phyloP scores from a whole-genome alignment of 2,329 filamentous ascomycete species.

The Xylariaceae sp. region DNA sequence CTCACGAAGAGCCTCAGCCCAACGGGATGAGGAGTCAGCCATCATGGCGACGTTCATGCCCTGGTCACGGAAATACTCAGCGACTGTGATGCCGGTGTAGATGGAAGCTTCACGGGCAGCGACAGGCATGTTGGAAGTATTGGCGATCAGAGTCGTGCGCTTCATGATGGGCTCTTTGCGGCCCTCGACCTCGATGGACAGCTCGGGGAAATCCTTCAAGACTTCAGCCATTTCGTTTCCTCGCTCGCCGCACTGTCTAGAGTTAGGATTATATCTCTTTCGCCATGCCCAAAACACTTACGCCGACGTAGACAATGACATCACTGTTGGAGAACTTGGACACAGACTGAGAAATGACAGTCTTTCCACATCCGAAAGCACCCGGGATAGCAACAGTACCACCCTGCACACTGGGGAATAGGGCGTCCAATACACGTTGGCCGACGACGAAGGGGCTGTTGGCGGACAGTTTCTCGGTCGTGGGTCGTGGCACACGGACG shows the following conservation, averaged over 20 bases:
- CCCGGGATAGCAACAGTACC: constrained; percentile 97
- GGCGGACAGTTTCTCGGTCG: constrained; percentile 87
- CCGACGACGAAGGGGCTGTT: constrained; percentile 92
- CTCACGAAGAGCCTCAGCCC: constrained; percentile 98
- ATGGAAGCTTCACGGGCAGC: constrained; percentile 98
- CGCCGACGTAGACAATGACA: constrained; percentile 97
- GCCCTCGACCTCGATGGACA: constrained; percentile 90
- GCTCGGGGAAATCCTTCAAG: constrained; percentile 98
- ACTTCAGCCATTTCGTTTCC: constrained; percentile 99
- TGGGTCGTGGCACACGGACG: constrained; percentile 89
- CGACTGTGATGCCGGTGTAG: constrained; percentile 92
- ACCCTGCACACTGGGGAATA: constrained; percentile 95
- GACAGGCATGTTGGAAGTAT: constrained; percentile 99
- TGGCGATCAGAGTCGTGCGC: constrained; percentile 96
- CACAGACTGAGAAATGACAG: constrained; percentile 96
- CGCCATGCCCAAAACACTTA: constrained; percentile 20
- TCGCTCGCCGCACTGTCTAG: constrained; percentile 63
- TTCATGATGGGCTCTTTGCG: constrained; percentile 99
- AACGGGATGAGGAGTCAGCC: constrained; percentile 96
- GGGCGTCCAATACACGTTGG: constrained; percentile 90
- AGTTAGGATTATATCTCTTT: background rate
- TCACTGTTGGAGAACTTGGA: constrained; percentile 99
- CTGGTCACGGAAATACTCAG: constrained; percentile 96
- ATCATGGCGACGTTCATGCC: constrained; percentile 99
- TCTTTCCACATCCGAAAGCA: constrained; percentile 98